A percentile compares a stretch with the other conserved stretches of the same genome.
These are phyloP conservation scores for Escallonia herrerae DNA, from an alignment of 129 eudicot species.

Conservation along the genomic window DNA sequence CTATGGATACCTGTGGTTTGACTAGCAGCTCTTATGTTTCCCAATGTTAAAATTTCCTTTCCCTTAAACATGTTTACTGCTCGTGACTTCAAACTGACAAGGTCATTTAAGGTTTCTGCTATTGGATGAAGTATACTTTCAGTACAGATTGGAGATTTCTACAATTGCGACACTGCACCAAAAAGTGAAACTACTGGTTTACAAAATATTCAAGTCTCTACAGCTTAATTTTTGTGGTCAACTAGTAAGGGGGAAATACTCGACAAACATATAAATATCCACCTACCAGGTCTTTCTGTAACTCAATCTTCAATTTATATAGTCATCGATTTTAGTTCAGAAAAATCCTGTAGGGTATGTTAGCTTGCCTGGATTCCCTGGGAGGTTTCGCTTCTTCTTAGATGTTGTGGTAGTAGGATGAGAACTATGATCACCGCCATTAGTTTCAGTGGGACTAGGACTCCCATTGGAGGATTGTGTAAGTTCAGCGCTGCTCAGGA, in stretches of 20 bases:
- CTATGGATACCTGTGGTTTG: no score
- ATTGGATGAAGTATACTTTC: no score
- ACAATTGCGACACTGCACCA: no score
- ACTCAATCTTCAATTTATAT: not conserved
- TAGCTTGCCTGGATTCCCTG: slow-evolving; percentile 50
- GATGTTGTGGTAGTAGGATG: not conserved
- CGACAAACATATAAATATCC: not conserved
- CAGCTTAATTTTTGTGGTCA: no score
- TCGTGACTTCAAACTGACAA: no score
- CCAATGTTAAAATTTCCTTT: no score
- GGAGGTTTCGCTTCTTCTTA: slow-evolving; percentile 55
- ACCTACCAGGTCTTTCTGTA: not conserved
- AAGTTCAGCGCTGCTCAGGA: slow-evolving; percentile 9
- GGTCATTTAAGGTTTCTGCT: no score
- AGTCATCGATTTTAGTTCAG: not conserved
- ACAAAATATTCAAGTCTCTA: no score
- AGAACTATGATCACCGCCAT: slow-evolving; percentile 7
- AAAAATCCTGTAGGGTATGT: not conserved
- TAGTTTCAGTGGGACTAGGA: slow-evolving; percentile 8
- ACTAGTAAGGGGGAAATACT: not conserved
- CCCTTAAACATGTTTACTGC: no score
- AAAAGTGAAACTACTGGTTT: no score
- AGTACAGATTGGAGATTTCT: no score
- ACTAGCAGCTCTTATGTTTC: no score
- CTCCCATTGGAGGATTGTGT: slow-evolving; percentile 12